Percentiles rank a stretch among this genome's conserved stretches.
These are phyloP conservation scores for Phytophthora fragariaefolia DNA, from an alignment of 352 stramenopile species.

Conservation along the genomic window DNA sequence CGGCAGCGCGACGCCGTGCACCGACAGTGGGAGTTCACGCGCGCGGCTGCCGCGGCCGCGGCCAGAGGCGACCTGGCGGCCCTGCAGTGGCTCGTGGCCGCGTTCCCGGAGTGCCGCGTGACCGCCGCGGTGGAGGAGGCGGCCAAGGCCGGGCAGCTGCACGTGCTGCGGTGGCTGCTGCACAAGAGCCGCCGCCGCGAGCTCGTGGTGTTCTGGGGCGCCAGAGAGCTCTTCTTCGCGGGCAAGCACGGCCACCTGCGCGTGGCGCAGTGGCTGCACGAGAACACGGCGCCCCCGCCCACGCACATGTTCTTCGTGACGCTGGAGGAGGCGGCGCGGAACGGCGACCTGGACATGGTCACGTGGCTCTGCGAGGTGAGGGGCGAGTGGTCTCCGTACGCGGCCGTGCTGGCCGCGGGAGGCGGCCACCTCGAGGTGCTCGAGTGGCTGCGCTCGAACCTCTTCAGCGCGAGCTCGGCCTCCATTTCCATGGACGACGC, in stretches of 20 bases:
- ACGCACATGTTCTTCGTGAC: constrained; percentile 54
- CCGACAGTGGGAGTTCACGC: constrained; percentile 41
- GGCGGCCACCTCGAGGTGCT: constrained; percentile 42
- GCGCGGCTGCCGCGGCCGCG: constrained; percentile 22
- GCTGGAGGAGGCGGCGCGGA: constrained; percentile 39
- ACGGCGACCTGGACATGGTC: constrained; percentile 39
- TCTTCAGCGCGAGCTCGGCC: constrained; percentile 42
- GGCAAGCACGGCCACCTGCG: constrained; percentile 39
- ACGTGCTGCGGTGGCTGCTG: constrained; percentile 36
- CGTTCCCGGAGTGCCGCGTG: constrained; percentile 34
- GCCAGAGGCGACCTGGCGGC: constrained; percentile 27
- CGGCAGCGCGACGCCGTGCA: constrained; percentile 31
- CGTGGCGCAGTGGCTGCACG: constrained; percentile 41
- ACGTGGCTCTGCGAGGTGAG: constrained; percentile 42
- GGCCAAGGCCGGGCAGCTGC: constrained; percentile 36
- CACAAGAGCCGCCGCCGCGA: constrained; percentile 14
- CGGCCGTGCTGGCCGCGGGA: constrained; percentile 36
- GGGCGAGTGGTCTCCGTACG: constrained; percentile 42
- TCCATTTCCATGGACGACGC: constrained; percentile 43
- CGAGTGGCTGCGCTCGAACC: constrained; percentile 39
- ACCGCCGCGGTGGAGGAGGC: constrained; percentile 39
- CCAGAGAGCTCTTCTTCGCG: constrained; percentile 44
- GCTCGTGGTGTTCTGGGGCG: constrained; percentile 39
- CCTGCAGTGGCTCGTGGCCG: constrained; percentile 32
- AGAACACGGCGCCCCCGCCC: constrained; percentile 37